Conservation (phyloP, 208 protist species). For the Acanthamoeba culbertsoni region DNA sequence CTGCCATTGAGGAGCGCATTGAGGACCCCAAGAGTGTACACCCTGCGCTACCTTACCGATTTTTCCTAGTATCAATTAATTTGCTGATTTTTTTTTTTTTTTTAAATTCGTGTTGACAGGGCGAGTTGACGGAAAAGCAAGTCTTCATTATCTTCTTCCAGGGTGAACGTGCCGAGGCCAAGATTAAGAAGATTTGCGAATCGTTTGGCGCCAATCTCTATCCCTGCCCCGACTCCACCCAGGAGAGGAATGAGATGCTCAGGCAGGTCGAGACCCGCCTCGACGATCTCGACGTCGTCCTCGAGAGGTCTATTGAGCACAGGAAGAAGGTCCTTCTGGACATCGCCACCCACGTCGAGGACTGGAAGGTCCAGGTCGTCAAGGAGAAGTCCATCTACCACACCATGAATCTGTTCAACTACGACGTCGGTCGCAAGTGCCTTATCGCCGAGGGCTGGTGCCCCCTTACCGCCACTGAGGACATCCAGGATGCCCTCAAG, state of each 20-base stretch:
- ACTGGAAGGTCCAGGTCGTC: conserved; percentile 90
- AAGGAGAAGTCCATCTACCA: conserved; percentile 96
- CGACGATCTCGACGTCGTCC: conserved; percentile 76
- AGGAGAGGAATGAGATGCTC: conserved; percentile 78
- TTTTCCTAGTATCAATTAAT: background rate
- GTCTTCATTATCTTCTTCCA: conserved; percentile 98
- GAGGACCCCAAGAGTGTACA: conserved; percentile 84
- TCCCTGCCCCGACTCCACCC: conserved; percentile 89
- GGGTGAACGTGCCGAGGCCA: conserved; percentile 88
- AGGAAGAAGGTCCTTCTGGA: conserved; percentile 80
- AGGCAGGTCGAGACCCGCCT: conserved; percentile 67
- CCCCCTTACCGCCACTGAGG: conserved; percentile 77
- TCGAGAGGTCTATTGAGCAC: conserved; percentile 74
- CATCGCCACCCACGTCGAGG: conserved; percentile 83
- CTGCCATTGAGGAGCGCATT: conserved; percentile 90
- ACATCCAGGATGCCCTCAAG: conserved; percentile 86
- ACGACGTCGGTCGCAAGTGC: conserved; percentile 86
- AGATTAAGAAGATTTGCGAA: conserved; percentile 95
- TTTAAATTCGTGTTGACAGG: background rate
- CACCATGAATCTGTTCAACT: conserved; percentile 95
- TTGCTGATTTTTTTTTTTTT: background rate
- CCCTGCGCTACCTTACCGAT: background rate
- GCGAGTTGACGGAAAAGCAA: conserved; percentile 83
- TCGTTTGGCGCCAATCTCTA: conserved; percentile 94
- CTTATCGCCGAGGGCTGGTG: conserved; percentile 88